These are phyloP conservation scores for Coprinopsis sp. DNA, from an alignment of 768 basidiomycete genomes.

Conservation along the genomic window DNA sequence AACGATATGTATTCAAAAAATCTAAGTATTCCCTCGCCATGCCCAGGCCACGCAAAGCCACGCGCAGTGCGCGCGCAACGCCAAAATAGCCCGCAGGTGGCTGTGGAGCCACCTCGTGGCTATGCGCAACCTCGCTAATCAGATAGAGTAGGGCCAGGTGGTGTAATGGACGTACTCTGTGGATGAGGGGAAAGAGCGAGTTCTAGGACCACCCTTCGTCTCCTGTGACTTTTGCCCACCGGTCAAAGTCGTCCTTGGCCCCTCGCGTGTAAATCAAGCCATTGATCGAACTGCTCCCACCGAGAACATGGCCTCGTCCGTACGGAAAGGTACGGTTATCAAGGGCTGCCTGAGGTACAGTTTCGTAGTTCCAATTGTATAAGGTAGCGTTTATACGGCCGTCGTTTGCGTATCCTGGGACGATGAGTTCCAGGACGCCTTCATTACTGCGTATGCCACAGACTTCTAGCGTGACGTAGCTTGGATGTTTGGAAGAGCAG, in stretches of 20 bases:
- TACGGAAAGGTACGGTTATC: constrained; percentile 21
- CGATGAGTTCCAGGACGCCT: constrained; percentile 13
- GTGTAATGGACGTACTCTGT: no score
- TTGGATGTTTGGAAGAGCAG: neutral
- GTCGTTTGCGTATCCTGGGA: constrained; percentile 11
- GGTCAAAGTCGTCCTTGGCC: constrained; percentile 43
- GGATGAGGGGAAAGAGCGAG: no score
- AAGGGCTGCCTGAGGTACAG: constrained; percentile 23
- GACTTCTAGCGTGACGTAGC: no score
- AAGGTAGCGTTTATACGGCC: constrained; percentile 5
- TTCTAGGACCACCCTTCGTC: constrained; percentile 51
- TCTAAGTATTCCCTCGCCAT: no score
- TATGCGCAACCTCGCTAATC: no score
- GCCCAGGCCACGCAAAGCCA: no score
- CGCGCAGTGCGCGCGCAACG: no score
- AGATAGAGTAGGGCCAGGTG: no score
- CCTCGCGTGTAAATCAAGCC: constrained; percentile 27
- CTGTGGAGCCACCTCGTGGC: no score
- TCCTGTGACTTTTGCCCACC: constrained; percentile 40
- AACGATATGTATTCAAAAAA: no score
- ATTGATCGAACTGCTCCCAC: constrained; percentile 31
- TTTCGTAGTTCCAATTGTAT: constrained; percentile 32
- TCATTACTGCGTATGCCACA: constrained; percentile 18
- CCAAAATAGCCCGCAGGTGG: no score
- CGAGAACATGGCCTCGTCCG: constrained; percentile 27